phyloP scores from a whole-genome alignment of 768 basidiomycete species.

The Phylloporus sp. region DNA sequence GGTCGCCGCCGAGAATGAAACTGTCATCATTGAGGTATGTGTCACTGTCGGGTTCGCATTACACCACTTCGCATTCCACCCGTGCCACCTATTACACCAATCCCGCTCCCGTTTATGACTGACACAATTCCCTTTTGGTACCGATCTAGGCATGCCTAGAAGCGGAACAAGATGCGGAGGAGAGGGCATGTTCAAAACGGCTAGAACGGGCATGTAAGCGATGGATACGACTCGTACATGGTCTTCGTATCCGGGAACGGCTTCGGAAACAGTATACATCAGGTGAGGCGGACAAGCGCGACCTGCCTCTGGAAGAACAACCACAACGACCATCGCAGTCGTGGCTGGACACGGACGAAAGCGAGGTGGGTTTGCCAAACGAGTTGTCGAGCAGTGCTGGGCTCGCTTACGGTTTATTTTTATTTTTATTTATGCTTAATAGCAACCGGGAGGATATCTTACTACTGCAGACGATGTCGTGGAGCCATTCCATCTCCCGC shows the following conservation, averaged over 20 bases:
- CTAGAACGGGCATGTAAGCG: conserved; percentile 79
- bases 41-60: conserved; percentile 9
- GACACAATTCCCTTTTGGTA: conserved; percentile 8
- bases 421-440: background rate
- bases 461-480: conserved; percentile 69
- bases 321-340: conserved; percentile 7
- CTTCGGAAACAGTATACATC: conserved; percentile 72
- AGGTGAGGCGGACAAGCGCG: background rate
- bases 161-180: conserved; percentile 69
- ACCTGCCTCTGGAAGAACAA: conserved; percentile 1
- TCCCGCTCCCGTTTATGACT: conserved; percentile 4
- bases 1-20: conserved; percentile 75
- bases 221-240: conserved; percentile 85
- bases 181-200: conserved; percentile 69
- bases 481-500: conserved; percentile 65
- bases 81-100: background rate
- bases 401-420: conserved; percentile 17
- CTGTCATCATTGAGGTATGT: conserved; percentile 66
- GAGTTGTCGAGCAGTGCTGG: background rate
- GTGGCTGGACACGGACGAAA: conserved; percentile 20
- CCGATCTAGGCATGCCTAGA: conserved; percentile 74
- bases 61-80: background rate
- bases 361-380: conserved; percentile 18
- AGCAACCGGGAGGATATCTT: conserved; percentile 55
- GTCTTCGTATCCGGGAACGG: conserved; percentile 78